Evolutionary conservation across 2,329 filamentous ascomycete species (phyloP).

Genomic region (Fusarium sp.): DNA sequence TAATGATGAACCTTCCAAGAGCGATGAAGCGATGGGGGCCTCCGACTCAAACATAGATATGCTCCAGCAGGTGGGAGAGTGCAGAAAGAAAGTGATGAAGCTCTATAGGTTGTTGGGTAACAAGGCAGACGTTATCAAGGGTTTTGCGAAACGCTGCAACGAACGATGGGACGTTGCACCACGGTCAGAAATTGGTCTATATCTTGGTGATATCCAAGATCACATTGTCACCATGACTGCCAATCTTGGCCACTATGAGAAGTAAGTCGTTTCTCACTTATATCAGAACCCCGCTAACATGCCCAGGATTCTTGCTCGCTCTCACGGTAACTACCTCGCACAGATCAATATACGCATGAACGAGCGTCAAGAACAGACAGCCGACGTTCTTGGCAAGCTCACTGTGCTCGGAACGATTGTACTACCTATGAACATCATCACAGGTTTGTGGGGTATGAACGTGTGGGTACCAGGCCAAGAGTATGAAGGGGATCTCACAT

Average conservation of each 20-base stretch:
- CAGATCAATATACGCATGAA: slow-evolving; percentile 99
- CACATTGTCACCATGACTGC: slow-evolving; percentile 99
- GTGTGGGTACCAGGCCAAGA: slow-evolving; percentile 95
- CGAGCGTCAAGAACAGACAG: slow-evolving; percentile 94
- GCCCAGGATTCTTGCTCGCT: slow-evolving; percentile 83
- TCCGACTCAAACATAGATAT: slow-evolving; percentile 76
- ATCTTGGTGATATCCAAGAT: slow-evolving; percentile 97
- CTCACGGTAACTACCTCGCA: slow-evolving; percentile 97
- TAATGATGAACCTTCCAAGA: slow-evolving; percentile 59
- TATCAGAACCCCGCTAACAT: slow-evolving; percentile 15
- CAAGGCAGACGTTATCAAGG: slow-evolving; percentile 99
- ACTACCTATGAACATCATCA: slow-evolving; percentile 98
- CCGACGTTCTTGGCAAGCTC: slow-evolving; percentile 92
- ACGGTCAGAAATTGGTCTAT: slow-evolving; percentile 94
- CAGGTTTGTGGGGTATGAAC: slow-evolving; percentile 99
- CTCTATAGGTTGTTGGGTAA: slow-evolving; percentile 93
- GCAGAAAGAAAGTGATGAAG: slow-evolving; percentile 96
- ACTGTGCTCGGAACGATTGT: slow-evolving; percentile 98
- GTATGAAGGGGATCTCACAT: slow-evolving; percentile 76
- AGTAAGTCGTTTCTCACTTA: slow-evolving; percentile 65
- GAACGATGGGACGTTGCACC: slow-evolving; percentile 98
- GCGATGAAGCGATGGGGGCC: slow-evolving; percentile 58
- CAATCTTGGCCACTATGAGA: slow-evolving; percentile 95
- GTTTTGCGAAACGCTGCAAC: slow-evolving; percentile 97
- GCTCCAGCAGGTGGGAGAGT: slow-evolving; percentile 91